A percentile compares a stretch with the other conserved stretches of the same genome.
Conservation (phyloP, 2,329 filamentous ascomycete species). For the Cylindrodendrum hubeiense region DNA sequence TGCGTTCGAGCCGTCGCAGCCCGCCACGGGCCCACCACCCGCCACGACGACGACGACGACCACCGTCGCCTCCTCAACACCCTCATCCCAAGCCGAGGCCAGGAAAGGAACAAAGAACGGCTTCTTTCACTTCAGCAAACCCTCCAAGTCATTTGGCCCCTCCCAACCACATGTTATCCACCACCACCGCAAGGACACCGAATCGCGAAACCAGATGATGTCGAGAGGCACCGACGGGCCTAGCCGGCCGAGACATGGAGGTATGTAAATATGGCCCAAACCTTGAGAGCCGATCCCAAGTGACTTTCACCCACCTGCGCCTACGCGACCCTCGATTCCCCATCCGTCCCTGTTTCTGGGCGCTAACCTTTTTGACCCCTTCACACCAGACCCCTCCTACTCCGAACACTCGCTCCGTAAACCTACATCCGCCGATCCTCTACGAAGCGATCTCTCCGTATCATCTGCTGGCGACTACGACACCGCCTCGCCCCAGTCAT, state of each 20-base stretch:
- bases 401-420: constrained; percentile 52
- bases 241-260: constrained; percentile 46
- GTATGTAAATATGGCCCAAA: constrained; percentile 46
- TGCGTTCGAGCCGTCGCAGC: constrained; percentile 36
- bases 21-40: constrained; percentile 34
- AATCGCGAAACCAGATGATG: constrained; percentile 53
- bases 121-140: constrained; percentile 66
- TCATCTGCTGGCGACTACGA: constrained; percentile 64
- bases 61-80: constrained; percentile 22
- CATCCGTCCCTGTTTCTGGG: constrained; percentile 19
- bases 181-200: constrained; percentile 46
- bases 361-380: constrained; percentile 39
- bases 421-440: constrained; percentile 55
- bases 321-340: constrained; percentile 15
- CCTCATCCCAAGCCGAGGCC: constrained; percentile 49
- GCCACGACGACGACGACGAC: constrained; percentile 30
- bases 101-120: constrained; percentile 61
- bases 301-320: constrained; percentile 34
- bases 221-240: constrained; percentile 53
- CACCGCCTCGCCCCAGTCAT: constrained; percentile 43
- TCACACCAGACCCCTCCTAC: constrained; percentile 42
- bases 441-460: constrained; percentile 66
- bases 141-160: constrained; percentile 56
- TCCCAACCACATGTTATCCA: constrained; percentile 39
- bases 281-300: constrained; percentile 27